Percentiles rank a stretch among this genome's conserved stretches.
Evolutionary conservation across 2,329 filamentous ascomycete genomes (phyloP).

Genomic region (Claviceps africana): DNA sequence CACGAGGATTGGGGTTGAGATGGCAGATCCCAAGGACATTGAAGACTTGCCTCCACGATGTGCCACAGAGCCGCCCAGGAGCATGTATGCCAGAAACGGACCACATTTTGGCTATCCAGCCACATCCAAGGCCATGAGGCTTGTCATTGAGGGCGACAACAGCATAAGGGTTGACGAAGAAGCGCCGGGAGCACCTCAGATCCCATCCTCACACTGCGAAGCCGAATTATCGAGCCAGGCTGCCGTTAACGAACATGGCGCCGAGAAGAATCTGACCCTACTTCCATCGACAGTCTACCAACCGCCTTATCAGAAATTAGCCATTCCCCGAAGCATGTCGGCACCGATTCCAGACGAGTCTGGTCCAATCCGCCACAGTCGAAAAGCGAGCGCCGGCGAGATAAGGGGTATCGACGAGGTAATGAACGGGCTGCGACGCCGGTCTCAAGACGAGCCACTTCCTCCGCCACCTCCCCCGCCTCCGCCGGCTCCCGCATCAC

Average conservation of each 20-base stretch:
- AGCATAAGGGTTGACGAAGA: slow-evolving; percentile 21
- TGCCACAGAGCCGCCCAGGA: slow-evolving; percentile 47
- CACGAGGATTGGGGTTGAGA: slow-evolving; percentile 24
- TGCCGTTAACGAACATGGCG: slow-evolving; percentile 18
- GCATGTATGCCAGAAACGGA: slow-evolving; percentile 34
- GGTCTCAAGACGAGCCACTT: slow-evolving; percentile 38
- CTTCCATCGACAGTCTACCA: slow-evolving; percentile 48
- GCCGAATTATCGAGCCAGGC: slow-evolving; percentile 26
- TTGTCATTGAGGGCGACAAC: slow-evolving; percentile 51
- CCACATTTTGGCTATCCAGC: slow-evolving; percentile 67
- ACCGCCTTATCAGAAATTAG: slow-evolving; percentile 30
- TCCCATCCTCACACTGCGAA: slow-evolving; percentile 34
- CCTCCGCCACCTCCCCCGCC: slow-evolving; percentile 42
- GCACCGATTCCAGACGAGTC: slow-evolving; percentile 34
- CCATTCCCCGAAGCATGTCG: slow-evolving; percentile 48
- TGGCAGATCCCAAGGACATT: slow-evolving; percentile 26
- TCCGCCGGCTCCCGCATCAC: slow-evolving; percentile 29
- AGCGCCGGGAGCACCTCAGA: slow-evolving; percentile 42
- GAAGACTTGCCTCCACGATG: slow-evolving; percentile 41
- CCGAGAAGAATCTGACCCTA: slow-evolving; percentile 27
- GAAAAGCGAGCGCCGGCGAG: slow-evolving; percentile 23
- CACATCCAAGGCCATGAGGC: slow-evolving; percentile 80
- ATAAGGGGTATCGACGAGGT: slow-evolving; percentile 36
- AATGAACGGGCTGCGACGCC: slow-evolving; percentile 24
- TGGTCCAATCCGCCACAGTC: slow-evolving; percentile 13